These are phyloP conservation scores for Backusella sp. DNA, from an alignment of 192 early-diverging fungal genomes.

Conservation along the genomic window DNA sequence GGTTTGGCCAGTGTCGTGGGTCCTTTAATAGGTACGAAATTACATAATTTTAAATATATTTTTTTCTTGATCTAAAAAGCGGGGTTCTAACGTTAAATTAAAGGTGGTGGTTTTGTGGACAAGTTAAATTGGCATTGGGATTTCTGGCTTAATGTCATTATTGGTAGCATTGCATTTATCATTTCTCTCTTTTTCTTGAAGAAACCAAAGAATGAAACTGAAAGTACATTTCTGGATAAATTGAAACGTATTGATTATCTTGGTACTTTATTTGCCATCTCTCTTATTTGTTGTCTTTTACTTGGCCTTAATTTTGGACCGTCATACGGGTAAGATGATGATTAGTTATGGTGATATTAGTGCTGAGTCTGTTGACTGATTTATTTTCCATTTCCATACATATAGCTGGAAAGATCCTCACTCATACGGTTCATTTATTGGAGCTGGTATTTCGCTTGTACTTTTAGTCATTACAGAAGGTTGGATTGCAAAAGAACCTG, in stretches of 20 bases:
- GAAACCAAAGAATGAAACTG: conserved; percentile 37
- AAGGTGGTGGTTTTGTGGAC: conserved; percentile 71
- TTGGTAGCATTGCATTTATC: conserved; percentile 9
- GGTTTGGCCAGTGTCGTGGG: conserved; percentile 64
- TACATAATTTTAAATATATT: conserved; percentile 24
- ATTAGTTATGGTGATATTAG: not conserved
- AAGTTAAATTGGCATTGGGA: conserved; percentile 68
- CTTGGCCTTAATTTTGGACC: conserved; percentile 65
- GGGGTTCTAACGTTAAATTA: not conserved
- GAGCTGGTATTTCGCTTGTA: conserved; percentile 26
- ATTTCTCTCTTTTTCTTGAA: conserved; percentile 42
- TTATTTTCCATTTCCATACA: not conserved
- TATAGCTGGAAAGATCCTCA: conserved; percentile 52
- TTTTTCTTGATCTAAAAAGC: not conserved
- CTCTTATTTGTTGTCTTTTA: conserved; percentile 49
- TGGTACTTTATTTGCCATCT: conserved; percentile 53
- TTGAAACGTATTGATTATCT: conserved; percentile 59
- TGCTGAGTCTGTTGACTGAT: not conserved
- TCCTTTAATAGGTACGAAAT: conserved; percentile 47
- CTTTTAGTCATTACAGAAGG: conserved; percentile 52
- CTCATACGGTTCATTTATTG: conserved; percentile 53
- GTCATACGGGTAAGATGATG: conserved; percentile 36
- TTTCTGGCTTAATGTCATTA: conserved; percentile 50
- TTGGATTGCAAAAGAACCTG: conserved; percentile 56
- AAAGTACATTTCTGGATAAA: conserved; percentile 45